phyloP scores from a whole-genome alignment of 805 yeast genomes.

The Candida rishiriensis region DNA sequence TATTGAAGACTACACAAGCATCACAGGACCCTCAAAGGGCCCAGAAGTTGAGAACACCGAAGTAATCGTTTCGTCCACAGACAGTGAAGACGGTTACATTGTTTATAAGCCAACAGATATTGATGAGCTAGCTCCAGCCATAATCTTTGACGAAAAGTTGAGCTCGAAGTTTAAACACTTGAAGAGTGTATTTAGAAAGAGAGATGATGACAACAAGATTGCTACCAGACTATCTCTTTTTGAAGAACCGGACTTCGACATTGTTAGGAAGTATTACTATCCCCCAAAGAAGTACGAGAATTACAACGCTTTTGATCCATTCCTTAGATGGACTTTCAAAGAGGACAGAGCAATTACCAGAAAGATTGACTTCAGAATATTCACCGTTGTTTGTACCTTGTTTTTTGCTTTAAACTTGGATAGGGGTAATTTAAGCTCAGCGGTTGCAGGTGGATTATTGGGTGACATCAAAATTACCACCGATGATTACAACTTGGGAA shows the following conservation, averaged over 20 bases:
- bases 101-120: slow-evolving; percentile 9
- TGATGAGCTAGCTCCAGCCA: slow-evolving; percentile 7
- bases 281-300: slow-evolving; percentile 13
- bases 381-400: slow-evolving; percentile 30
- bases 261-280: slow-evolving; percentile 8
- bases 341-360: slow-evolving; percentile 11
- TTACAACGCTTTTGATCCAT: slow-evolving; percentile 11
- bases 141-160: slow-evolving; percentile 5
- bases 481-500: slow-evolving; percentile 52
- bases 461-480: slow-evolving; percentile 45
- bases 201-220: slow-evolving; percentile 5
- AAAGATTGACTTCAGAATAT: slow-evolving; percentile 12
- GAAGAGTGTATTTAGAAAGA: slow-evolving; percentile 5
- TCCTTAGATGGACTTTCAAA: slow-evolving; percentile 11
- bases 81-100: slow-evolving; percentile 1
- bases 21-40: background rate
- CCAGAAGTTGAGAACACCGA: background rate
- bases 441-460: slow-evolving; percentile 49
- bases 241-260: slow-evolving; percentile 12
- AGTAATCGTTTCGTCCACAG: background rate
- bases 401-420: slow-evolving; percentile 53
- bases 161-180: slow-evolving; percentile 3
- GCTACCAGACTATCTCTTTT: slow-evolving; percentile 12
- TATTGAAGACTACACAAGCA: background rate
- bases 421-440: slow-evolving; percentile 50